phyloP scores from a whole-genome alignment of 106 monocot species.

The Platanthera zijinensis region DNA sequence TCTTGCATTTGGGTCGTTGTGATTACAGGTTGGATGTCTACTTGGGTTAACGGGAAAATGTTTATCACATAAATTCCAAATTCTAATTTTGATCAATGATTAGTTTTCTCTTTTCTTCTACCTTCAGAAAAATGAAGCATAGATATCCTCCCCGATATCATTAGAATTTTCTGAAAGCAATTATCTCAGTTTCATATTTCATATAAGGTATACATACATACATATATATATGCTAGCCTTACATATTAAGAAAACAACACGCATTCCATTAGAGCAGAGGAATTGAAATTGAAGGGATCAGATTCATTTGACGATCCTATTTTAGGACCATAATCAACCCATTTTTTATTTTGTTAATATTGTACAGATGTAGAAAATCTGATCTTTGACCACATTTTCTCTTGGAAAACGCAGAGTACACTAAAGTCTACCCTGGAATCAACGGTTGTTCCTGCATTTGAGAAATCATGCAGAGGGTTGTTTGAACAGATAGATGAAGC shows the following conservation, averaged over 20 bases:
- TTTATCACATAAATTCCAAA: not conserved
- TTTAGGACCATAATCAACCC: too few relatives aligned
- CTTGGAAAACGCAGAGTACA: conserved; percentile 40
- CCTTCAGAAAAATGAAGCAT: not conserved
- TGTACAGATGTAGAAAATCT: not conserved
- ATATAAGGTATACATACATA: not conserved
- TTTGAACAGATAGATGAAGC: conserved; percentile 80
- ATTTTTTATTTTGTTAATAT: too few relatives aligned
- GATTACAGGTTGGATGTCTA: too few relatives aligned
- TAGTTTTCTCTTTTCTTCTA: not conserved
- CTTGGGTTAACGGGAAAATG: not conserved
- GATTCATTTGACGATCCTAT: too few relatives aligned
- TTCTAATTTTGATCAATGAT: conserved; percentile 2
- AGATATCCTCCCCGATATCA: conserved; percentile 1
- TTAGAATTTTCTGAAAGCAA: conserved; percentile 1
- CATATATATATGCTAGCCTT: too few relatives aligned
- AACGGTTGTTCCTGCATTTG: conserved; percentile 84
- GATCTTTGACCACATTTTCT: not conserved
- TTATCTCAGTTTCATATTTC: not conserved
- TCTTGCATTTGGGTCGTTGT: too few relatives aligned
- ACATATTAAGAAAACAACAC: too few relatives aligned
- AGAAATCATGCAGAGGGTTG: conserved; percentile 70
- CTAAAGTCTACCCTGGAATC: conserved; percentile 62
- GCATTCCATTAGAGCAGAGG: too few relatives aligned
- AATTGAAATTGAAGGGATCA: too few relatives aligned